Conservation (phyloP, 495 filamentous ascomycete species). For the Pseudevernia furfuracea region DNA sequence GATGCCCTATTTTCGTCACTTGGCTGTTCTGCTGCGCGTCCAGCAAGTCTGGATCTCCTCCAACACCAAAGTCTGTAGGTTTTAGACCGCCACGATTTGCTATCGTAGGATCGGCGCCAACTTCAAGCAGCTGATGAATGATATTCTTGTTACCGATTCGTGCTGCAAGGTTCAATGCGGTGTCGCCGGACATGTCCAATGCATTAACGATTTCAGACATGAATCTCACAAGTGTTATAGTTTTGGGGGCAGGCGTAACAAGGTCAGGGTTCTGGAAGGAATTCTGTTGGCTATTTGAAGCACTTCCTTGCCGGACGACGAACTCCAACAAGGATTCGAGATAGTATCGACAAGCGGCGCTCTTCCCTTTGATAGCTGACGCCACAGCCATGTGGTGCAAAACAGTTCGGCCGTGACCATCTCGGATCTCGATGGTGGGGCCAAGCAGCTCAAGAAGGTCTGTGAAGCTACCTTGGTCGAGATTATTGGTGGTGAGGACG, state of each 20-base stretch:
- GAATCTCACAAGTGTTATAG: constrained; percentile 79
- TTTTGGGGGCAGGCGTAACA: constrained; percentile 38
- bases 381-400: constrained; percentile 93
- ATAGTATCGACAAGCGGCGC: constrained; percentile 80
- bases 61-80: constrained; percentile 87
- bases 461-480: constrained; percentile 72
- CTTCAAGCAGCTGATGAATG: constrained; percentile 85
- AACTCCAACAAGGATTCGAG: constrained; percentile 88
- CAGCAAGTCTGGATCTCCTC: constrained; percentile 51
- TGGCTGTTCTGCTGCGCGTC: constrained; percentile 36
- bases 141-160: constrained; percentile 84
- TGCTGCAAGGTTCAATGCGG: constrained; percentile 86
- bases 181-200: constrained; percentile 85
- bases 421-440: constrained; percentile 82
- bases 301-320: constrained; percentile 75
- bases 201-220: constrained; percentile 95
- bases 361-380: constrained; percentile 84
- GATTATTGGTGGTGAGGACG: constrained; percentile 80
- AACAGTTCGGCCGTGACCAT: constrained; percentile 82
- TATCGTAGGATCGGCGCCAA: constrained; percentile 82
- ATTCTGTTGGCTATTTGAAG: constrained; percentile 48
- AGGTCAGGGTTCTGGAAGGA: constrained; percentile 28
- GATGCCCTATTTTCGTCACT: constrained; percentile 27
- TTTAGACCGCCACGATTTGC: constrained; percentile 79
- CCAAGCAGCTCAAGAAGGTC: constrained; percentile 82